A percentile compares a stretch with the other conserved stretches of the same genome.
Conservation (phyloP, 1,284 basidiomycete genomes). For the Cystobasidium pallidum region DNA sequence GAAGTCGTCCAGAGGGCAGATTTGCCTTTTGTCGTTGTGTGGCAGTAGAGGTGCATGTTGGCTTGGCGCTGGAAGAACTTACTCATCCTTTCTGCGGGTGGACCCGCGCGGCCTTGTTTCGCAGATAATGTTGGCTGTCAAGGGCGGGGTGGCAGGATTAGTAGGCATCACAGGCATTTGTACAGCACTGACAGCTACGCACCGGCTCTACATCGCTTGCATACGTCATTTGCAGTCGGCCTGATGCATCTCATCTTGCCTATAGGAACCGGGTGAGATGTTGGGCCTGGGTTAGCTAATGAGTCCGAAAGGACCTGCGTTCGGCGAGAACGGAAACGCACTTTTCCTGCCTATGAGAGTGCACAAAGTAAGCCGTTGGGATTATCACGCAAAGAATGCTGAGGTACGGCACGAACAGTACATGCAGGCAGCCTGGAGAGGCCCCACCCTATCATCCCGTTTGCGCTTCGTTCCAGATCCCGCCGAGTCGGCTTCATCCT, state of each 20-base stretch:
- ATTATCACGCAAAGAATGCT: not conserved
- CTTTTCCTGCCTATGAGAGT: conserved; percentile 1
- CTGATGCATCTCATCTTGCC: conserved; percentile 26
- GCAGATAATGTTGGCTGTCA: conserved; percentile 17
- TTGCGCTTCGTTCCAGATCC: not conserved
- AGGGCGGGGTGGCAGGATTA: too few species aligned
- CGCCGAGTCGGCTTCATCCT: conserved; percentile 6
- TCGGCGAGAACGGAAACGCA: not conserved
- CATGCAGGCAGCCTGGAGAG: conserved; percentile 19
- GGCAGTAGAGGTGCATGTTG: too few species aligned
- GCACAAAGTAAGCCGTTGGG: not conserved
- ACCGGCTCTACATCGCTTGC: conserved; percentile 25
- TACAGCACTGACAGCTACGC: not conserved
- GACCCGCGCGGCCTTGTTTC: conserved; percentile 18
- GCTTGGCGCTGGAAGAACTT: not conserved
- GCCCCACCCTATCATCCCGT: not conserved
- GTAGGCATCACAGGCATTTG: not conserved
- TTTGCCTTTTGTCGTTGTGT: too few species aligned
- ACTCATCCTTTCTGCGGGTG: not conserved
- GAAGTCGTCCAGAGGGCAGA: too few species aligned
- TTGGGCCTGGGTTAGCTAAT: not conserved
- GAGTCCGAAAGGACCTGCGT: not conserved
- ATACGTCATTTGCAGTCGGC: not conserved
- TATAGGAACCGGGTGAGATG: not conserved
- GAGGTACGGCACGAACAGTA: not conserved